These are phyloP conservation scores for Brasenia schreberi DNA, from an alignment of 164 flowering plant genomes.

Conservation along the genomic window DNA sequence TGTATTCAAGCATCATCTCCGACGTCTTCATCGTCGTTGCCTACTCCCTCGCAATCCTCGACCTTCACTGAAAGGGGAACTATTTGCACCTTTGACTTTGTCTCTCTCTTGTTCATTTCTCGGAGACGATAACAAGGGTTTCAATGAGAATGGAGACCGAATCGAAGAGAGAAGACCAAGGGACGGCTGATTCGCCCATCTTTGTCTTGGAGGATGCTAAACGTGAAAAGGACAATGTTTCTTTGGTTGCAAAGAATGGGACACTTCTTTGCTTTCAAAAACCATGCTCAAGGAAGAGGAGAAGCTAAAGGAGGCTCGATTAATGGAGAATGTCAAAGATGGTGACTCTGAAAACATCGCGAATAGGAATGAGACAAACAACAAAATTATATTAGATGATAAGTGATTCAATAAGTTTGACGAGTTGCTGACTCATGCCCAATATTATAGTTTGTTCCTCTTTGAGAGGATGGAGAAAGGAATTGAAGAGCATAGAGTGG, in stretches of 20 bases:
- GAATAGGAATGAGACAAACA: background rate
- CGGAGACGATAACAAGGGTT: background rate
- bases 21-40: no score
- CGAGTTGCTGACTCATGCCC: conserved; percentile 76
- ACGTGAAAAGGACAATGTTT: conserved; percentile 14
- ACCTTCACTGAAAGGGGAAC: no score
- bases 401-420: conserved; percentile 61
- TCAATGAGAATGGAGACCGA: conserved; percentile 20
- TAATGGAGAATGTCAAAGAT: conserved; percentile 24
- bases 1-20: no score
- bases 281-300: conserved; percentile 63
- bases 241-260: conserved; percentile 29
- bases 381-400: conserved; percentile 14
- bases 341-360: conserved; percentile 9
- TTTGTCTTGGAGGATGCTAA: conserved; percentile 78
- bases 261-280: conserved; percentile 32
- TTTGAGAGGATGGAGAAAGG: conserved; percentile 94
- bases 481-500: conserved; percentile 21
- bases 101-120: background rate
- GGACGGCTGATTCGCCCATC: conserved; percentile 64
- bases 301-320: conserved; percentile 41
- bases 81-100: no score
- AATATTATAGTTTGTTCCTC: conserved; percentile 68
- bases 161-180: conserved; percentile 25
- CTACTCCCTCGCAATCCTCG: no score